Percentiles rank a stretch among this genome's conserved stretches.
Evolutionary conservation across 495 filamentous ascomycete genomes (phyloP).

Genomic region (Penicillium lagena): DNA sequence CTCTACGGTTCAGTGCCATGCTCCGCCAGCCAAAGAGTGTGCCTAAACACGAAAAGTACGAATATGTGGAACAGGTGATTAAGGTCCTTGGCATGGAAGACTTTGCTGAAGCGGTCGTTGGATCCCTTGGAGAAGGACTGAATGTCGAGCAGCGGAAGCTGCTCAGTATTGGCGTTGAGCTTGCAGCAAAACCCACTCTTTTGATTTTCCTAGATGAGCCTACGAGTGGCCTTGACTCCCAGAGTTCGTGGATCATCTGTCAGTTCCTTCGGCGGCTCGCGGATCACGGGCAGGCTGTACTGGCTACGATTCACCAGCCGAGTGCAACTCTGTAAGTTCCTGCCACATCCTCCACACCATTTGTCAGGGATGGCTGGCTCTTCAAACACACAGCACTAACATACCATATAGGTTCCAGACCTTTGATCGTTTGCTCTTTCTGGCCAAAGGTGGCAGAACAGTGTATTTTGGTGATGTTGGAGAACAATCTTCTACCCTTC

Average conservation of each 20-base stretch:
- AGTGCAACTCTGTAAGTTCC: conserved; percentile 57
- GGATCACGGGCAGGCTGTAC: conserved; percentile 77
- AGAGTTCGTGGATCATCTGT: conserved; percentile 82
- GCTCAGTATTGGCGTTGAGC: conserved; percentile 82
- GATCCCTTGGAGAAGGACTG: conserved; percentile 48
- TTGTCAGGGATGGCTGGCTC: no score
- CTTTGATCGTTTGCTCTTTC: conserved; percentile 82
- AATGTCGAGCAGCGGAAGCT: conserved; percentile 90
- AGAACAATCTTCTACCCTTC: conserved; percentile 59
- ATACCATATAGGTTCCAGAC: conserved; percentile 53
- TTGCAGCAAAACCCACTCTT: conserved; percentile 78
- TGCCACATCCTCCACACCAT: no score
- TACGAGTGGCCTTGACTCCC: conserved; percentile 78
- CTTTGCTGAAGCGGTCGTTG: conserved; percentile 35
- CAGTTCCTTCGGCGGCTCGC: conserved; percentile 74
- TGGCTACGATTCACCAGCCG: conserved; percentile 92
- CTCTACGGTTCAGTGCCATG: conserved; percentile 75
- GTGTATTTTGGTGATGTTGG: conserved; percentile 89
- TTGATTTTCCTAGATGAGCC: conserved; percentile 89
- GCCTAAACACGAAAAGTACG: conserved; percentile 35
- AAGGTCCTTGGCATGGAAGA: conserved; percentile 39
- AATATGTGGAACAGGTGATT: conserved; percentile 43
- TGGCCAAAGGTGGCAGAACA: conserved; percentile 70
- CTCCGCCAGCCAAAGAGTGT: conserved; percentile 64
- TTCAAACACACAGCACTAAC: no score